phyloP scores from a whole-genome alignment of 2,329 filamentous ascomycete species.

The Pseudogymnoascus sp. region DNA sequence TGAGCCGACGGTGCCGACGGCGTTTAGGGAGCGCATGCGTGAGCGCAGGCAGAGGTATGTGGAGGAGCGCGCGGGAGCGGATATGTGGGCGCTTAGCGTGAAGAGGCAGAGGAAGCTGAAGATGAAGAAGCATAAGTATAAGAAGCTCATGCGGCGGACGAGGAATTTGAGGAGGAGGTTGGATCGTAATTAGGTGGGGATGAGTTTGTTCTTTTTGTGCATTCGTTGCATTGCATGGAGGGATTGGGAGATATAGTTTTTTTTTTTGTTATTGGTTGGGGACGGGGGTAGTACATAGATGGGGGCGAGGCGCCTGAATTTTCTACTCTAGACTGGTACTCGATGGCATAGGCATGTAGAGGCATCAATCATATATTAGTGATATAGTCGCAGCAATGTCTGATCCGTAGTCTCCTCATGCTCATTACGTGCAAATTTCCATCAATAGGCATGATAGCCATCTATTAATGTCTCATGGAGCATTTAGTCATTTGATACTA shows the following conservation, averaged over 20 bases:
- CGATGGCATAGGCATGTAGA: not conserved
- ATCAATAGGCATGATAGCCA: not conserved
- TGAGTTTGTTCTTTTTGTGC: not conserved
- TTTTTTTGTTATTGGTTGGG: not conserved
- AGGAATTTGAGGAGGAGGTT: conserved; percentile 73
- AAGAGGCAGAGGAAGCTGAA: conserved; percentile 87
- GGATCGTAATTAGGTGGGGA: conserved; percentile 26
- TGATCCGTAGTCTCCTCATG: not conserved
- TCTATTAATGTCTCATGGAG: not conserved
- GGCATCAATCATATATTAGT: conserved; percentile 1
- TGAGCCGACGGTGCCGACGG: conserved; percentile 28
- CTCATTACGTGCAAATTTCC: not conserved
- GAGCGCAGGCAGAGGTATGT: conserved; percentile 53
- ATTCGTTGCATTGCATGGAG: not conserved
- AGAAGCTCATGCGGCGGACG: conserved; percentile 95
- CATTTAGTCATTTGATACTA: not conserved
- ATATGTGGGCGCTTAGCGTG: conserved; percentile 82
- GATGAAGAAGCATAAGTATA: conserved; percentile 99
- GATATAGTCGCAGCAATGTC: not conserved
- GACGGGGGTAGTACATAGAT: not conserved
- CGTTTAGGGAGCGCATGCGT: conserved; percentile 64
- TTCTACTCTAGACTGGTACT: not conserved
- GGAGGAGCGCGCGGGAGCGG: conserved; percentile 41
- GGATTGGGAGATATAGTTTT: not conserved
- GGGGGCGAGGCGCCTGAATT: not conserved